Base-by-base conservation (phyloP, 208 protist genomes). In the Trypanosomatidae sp. region DNA sequence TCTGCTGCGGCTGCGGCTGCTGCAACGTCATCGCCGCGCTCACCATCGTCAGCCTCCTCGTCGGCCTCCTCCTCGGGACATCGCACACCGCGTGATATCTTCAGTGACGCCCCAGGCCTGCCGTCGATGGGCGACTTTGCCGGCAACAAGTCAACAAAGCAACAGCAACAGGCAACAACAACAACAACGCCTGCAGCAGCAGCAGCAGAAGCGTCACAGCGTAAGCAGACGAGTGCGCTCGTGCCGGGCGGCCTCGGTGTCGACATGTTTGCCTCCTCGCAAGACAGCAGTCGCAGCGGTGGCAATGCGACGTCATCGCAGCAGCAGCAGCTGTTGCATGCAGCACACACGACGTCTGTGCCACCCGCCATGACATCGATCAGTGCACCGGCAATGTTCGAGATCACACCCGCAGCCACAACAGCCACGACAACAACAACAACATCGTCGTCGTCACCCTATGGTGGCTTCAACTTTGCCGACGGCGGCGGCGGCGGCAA, bases 121-220 rank as follows among this genome's bases (percentile, higher is more conserved):
- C 71, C 71, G 5, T 71, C 73, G 5, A 64, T 69, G 56, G 66
- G 71, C n/a, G 73, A 81, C 61, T 82, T 88, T 53, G 48, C 39
- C 30, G 48, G 1, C 46, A 43, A 24, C 32, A 53, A 44, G 39
- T n/a, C 33, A 33, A 45, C 50, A 45, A 43, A n/a, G 28, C 11
- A 15, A 22, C 27, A 27, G 30, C 32, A 57, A 15, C 42, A 58
- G n/a, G n/a, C n/a, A n/a, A n/a, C n/a, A n/a, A n/a, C n/a, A n/a
- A n/a, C n/a, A 19, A 18, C 26, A 16, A 18, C 40, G 6, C 33
- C 32, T 0, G 24, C 33, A 6, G 21, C 15, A 8, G 32, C 38
- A 45, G 49, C 48, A 39, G 15, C 21, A 26, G 19, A 39, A 33
- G 4, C 28, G 7, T n/a, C 23, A 11, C 50, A 53, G 39, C 15